These are phyloP conservation scores for Cutaneotrichosporon curvatum DNA, from an alignment of 1,284 basidiomycete genomes.

Conservation along the genomic window DNA sequence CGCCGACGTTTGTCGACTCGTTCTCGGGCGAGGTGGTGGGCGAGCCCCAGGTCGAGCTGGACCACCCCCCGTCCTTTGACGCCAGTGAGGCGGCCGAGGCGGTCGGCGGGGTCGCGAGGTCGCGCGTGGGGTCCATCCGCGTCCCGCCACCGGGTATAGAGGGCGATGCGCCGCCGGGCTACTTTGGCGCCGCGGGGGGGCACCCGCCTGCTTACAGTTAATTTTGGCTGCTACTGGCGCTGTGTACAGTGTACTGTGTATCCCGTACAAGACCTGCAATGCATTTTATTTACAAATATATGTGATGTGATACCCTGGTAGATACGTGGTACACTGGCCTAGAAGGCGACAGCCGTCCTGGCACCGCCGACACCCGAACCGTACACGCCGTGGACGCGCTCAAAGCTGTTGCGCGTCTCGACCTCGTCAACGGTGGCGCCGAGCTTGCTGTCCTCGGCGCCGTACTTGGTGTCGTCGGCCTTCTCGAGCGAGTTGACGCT, in stretches of 20 bases:
- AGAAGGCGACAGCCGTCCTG: too few species aligned
- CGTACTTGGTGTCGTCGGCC: background rate
- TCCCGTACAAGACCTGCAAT: too few species aligned
- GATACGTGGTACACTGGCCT: too few species aligned
- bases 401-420: too few species aligned
- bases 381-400: too few species aligned
- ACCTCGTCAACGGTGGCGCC: too few species aligned
- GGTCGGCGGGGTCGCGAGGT: constrained; percentile 14
- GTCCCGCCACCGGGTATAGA: background rate
- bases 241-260: too few species aligned
- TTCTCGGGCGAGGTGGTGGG: background rate
- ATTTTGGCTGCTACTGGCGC: background rate
- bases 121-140: constrained; percentile 6
- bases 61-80: constrained; percentile 38
- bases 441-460: too few species aligned
- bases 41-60: constrained; percentile 1
- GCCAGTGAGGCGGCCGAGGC: constrained; percentile 43
- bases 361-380: too few species aligned
- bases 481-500: background rate
- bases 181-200: constrained; percentile 22
- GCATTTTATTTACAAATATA: too few species aligned
- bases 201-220: constrained; percentile 31
- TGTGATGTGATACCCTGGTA: too few species aligned
- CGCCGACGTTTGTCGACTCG: constrained; percentile 5
- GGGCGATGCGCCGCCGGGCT: constrained; percentile 30